These are phyloP conservation scores for Botrytis aclada DNA, from an alignment of 2,329 filamentous ascomycete genomes.

Conservation along the genomic window DNA sequence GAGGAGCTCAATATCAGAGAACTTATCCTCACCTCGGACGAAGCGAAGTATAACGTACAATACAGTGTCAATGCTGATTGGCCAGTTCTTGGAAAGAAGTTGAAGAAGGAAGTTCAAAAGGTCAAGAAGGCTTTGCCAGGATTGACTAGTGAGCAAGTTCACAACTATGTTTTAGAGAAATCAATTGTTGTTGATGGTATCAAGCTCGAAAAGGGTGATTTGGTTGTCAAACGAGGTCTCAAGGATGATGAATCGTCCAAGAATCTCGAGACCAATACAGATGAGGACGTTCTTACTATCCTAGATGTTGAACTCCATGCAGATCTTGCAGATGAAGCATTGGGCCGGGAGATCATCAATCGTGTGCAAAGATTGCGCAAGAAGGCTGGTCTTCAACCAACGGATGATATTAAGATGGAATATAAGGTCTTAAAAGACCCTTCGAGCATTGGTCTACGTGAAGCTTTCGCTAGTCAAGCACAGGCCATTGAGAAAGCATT, in stretches of 20 bases:
- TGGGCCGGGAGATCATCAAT: constrained; percentile 90
- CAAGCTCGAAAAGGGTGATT: constrained; percentile 73
- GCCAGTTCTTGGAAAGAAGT: constrained; percentile 91
- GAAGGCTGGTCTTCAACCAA: constrained; percentile 85
- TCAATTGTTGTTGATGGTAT: constrained; percentile 84
- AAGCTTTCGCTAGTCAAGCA: constrained; percentile 66
- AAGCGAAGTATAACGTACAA: constrained; percentile 86
- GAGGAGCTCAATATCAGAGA: constrained; percentile 92
- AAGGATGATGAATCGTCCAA: constrained; percentile 68
- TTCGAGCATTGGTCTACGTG: constrained; percentile 68
- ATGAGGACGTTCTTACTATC: constrained; percentile 86
- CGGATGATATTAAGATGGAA: constrained; percentile 94
- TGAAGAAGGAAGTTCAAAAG: constrained; percentile 89
- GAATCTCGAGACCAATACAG: constrained; percentile 81
- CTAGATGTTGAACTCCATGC: constrained; percentile 80
- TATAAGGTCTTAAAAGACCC: constrained; percentile 79
- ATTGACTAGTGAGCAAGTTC: constrained; percentile 76
- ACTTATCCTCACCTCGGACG: constrained; percentile 78
- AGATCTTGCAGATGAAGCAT: constrained; percentile 81
- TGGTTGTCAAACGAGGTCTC: constrained; percentile 77
- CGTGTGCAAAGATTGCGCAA: constrained; percentile 90
- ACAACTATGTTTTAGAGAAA: constrained; percentile 69
- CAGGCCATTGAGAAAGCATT: constrained; percentile 72
- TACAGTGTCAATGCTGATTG: constrained; percentile 90
- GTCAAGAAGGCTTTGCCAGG: constrained; percentile 86